Percentiles rank a stretch among this genome's conserved stretches.
Evolutionary conservation across 371 early-diverging fungal species (phyloP).

Genomic region (Mucor racemosus): DNA sequence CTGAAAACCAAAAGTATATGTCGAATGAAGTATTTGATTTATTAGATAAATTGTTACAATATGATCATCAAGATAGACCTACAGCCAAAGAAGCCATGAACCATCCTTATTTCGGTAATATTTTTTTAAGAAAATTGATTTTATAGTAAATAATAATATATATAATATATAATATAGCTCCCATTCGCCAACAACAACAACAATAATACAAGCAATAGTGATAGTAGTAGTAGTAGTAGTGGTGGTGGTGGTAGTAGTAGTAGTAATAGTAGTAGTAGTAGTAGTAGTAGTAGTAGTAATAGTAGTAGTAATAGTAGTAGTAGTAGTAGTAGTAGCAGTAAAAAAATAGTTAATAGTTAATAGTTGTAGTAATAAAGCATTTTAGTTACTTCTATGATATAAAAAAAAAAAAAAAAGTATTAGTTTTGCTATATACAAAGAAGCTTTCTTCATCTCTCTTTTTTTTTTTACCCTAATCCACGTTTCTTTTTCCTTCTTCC

Average conservation of each 20-base stretch:
- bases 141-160: neutral
- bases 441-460: neutral
- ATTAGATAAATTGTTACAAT: constrained; percentile 91
- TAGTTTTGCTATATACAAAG: too few species aligned
- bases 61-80: constrained; percentile 97
- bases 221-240: constrained; percentile 6
- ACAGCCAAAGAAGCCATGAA: constrained; percentile 96
- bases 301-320: neutral
- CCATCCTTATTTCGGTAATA: constrained; percentile 90
- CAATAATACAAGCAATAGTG: neutral
- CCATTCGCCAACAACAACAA: constrained; percentile 23
- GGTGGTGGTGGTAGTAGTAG: constrained; percentile 1
- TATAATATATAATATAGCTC: constrained; percentile 17
- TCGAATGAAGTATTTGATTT: constrained; percentile 93
- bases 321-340: neutral
- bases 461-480: constrained; percentile 13
- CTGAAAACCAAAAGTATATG: constrained; percentile 90
- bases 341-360: constrained; percentile 7
- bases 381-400: neutral
- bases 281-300: too few species aligned
- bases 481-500: constrained; percentile 48
- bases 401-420: too few species aligned
- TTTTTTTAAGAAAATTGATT: neutral
- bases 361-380: neutral
- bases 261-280: neutral